Evolutionary conservation across 2,329 filamentous ascomycete species (phyloP).

Genomic region (Chrysosporium queenslandicum): DNA sequence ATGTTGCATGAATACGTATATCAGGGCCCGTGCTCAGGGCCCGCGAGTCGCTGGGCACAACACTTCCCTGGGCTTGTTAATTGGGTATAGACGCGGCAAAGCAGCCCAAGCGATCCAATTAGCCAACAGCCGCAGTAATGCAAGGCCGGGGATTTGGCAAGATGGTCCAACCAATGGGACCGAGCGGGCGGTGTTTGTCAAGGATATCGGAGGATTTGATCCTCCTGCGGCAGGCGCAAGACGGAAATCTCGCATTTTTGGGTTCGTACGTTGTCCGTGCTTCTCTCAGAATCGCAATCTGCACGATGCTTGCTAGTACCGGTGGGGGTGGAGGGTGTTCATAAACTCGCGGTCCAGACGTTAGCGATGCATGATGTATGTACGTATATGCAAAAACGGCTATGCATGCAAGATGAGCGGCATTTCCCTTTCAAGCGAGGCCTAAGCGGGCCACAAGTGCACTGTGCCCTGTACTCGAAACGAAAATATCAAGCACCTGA

Average conservation of each 20-base stretch:
- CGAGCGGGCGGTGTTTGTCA: neutral
- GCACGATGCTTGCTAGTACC: neutral
- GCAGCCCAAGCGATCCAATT: neutral
- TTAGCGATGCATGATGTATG: neutral
- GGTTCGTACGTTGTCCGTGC: neutral
- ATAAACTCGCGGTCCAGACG: neutral
- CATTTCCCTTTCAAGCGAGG: neutral
- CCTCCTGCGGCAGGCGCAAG: neutral
- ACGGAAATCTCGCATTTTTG: neutral
- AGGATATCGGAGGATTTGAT: neutral
- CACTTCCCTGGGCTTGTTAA: neutral
- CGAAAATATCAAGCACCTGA: no score
- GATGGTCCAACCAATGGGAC: neutral
- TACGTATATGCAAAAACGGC: constrained; percentile 2
- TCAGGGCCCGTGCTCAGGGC: neutral
- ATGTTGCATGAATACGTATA: neutral
- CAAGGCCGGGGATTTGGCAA: neutral
- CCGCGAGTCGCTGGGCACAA: neutral
- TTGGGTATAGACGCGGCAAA: constrained; percentile 8
- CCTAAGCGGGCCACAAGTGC: neutral
- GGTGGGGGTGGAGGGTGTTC: neutral
- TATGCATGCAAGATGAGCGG: constrained; percentile 12
- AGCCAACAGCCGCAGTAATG: constrained; percentile 3
- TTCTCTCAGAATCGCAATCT: neutral
- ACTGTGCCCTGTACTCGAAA: neutral